These are phyloP conservation scores for Botrytis fragariae DNA, from an alignment of 2,329 filamentous ascomycete species.

Conservation along the genomic window DNA sequence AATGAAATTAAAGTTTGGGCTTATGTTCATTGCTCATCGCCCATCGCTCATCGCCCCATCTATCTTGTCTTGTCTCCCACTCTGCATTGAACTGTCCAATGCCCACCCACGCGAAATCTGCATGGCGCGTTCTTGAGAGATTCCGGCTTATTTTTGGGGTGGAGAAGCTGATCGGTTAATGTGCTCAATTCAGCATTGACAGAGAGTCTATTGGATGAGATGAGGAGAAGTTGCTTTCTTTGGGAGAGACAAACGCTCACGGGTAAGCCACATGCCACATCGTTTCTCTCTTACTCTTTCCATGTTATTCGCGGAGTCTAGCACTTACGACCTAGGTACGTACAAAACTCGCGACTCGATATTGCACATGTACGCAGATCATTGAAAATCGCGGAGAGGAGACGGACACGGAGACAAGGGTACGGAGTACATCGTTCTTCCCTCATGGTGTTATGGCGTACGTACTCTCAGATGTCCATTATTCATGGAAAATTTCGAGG, in stretches of 20 bases:
- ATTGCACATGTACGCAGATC: neutral
- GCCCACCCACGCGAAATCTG: neutral
- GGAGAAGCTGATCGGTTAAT: conserved; percentile 6
- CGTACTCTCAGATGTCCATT: neutral
- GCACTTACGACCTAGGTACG: neutral
- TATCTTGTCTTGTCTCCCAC: neutral
- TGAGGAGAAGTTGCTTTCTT: conserved; percentile 1
- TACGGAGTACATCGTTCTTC: neutral
- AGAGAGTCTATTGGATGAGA: neutral
- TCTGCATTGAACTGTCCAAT: neutral
- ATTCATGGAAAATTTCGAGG: neutral
- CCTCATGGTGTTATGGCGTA: neutral
- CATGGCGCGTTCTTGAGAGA: conserved; percentile 1
- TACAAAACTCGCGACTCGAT: neutral
- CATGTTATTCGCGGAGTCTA: neutral
- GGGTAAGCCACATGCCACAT: conserved; percentile 6
- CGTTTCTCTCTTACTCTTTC: conserved; percentile 1
- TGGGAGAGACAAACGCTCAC: neutral
- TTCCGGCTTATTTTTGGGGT: neutral
- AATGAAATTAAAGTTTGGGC: neutral
- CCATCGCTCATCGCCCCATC: neutral
- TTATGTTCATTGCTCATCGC: neutral
- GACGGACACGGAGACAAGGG: neutral
- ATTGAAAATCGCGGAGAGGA: neutral
- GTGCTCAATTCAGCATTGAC: conserved; percentile 2